Evolutionary conservation across 345 rosid genomes (phyloP), one percentile per base, ranked within the genome.

Genomic region (Dipteronia sinensis): DNA sequence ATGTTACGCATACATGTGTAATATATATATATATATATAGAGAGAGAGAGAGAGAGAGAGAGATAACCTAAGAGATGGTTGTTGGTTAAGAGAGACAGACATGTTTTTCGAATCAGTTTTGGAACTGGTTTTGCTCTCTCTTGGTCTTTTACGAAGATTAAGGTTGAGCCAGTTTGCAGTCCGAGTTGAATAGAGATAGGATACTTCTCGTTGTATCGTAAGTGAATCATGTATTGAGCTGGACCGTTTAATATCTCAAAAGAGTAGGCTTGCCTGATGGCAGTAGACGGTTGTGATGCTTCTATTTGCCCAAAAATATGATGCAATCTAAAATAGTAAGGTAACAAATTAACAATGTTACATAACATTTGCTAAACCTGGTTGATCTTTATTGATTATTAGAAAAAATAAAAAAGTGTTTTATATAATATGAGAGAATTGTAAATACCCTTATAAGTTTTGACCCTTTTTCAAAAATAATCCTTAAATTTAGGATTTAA

Each of bases 41-140:
- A 71, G 10, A 40, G 80, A 77, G 42, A 34, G 6, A 10, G 65
- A 55, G 11, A 49, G 40, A 17, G 72, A 68, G 13, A 40, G 79
- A 77, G 34, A 69, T 76, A 75, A 82, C 96, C 94, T 88, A 65
- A 88, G 86, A 76, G 89, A 89, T 53, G 94, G 88, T 65, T 83
- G 89, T 56, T 71, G 85, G 2, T 81, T 89, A 19, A 92, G 77
- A 58, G 89, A 85, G 77, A 82, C 83, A 64, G 94, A 89, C 97
- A 94, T 92, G 84, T 40, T 53, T 42, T 42, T 42, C 10, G 27
- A 47, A 29, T 2, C 76, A 70, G 66, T 22, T 19, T 23, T 23
- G 31, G n/a, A 38, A 29, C 46, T 47, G 13, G 11, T 4, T 62
- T 73, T 40, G 19, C 6, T 13, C 63, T 0, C 46, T 42, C 46